A percentile compares a stretch with the other conserved stretches of the same genome.
Evolutionary conservation across 73 alveolate genomes (phyloP).

Genomic region (Tetrahymena malaccensis): DNA sequence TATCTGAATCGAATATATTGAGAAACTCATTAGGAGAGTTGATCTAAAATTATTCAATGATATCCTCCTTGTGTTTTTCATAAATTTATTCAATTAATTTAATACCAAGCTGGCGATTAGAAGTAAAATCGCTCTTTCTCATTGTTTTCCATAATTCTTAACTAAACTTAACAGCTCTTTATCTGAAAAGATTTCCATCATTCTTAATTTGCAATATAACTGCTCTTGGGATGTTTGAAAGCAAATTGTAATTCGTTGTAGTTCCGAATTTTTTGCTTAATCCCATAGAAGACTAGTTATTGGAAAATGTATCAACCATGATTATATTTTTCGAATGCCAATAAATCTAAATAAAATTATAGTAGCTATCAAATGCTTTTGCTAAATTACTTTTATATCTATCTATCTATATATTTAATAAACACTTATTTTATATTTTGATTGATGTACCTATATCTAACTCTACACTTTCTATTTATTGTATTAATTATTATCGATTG

Average conservation of each 20-base stretch:
- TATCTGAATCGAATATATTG: constrained; percentile 34
- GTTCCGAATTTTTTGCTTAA: background rate
- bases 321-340: background rate
- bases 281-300: background rate
- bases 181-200: background rate
- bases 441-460: background rate
- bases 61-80: constrained; percentile 28
- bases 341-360: background rate
- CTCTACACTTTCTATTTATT: background rate
- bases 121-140: background rate
- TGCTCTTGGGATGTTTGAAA: background rate
- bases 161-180: background rate
- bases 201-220: background rate
- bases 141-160: background rate
- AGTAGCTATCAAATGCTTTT: background rate
- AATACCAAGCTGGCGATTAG: background rate
- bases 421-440: background rate
- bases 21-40: constrained; percentile 36
- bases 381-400: background rate
- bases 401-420: background rate
- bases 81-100: background rate
- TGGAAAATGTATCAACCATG: background rate
- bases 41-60: background rate
- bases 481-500: too few relatives aligned
- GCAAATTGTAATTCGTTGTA: background rate